Base-by-base conservation (phyloP, 805 yeast genomes). In the Yamadazyma phyllophila region DNA sequence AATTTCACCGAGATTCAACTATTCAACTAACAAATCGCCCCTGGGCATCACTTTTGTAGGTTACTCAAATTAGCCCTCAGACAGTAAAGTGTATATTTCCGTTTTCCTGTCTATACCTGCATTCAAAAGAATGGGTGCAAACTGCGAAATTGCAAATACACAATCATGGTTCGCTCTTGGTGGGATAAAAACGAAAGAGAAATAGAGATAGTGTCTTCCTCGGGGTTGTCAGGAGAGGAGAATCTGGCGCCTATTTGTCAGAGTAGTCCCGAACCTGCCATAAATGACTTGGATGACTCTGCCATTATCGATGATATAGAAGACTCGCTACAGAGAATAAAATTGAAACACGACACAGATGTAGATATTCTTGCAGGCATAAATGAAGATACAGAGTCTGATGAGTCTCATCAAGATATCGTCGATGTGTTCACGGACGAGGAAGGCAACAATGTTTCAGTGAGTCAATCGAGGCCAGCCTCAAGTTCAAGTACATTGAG, bases 391-490 rank as follows among this genome's bases (percentile, higher is more conserved):
- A 20, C 6, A 20, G 24, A 20, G 24, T 20, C 24, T 20, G 6
- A 20, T 20, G 6, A 20, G 6, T 20, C 20, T 7, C 4, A 26
- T 17, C 32, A 37, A 2, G 12, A 26, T 6, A 3, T 33, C 13
- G 34, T 34, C 2, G 24, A 16, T 9, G 32, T 17, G 2, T 20
- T 42, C 20, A 30, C 15, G 6, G 51, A 45, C 32, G 45, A 24
- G 30, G 38, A 42, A 42, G 53, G 43, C 15, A 37, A 45, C 34
- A 39, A 9, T 26, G 44, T 40, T 13, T 38, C 2, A 39, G 55
- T 37, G n/a, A 36, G 17, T 36, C 53, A 43, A 46, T 39, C 16
- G 11, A 24, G 30, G 27, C 38, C 38, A 16, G 26, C 5, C 3
- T 9, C 43, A 4, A 24, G 24, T 2, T 42, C 41, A 4, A 30